Evolutionary conservation across 768 basidiomycete genomes (phyloP), one percentile per base, ranked within the genome.

Genomic region (Lactarius hatsudake): DNA sequence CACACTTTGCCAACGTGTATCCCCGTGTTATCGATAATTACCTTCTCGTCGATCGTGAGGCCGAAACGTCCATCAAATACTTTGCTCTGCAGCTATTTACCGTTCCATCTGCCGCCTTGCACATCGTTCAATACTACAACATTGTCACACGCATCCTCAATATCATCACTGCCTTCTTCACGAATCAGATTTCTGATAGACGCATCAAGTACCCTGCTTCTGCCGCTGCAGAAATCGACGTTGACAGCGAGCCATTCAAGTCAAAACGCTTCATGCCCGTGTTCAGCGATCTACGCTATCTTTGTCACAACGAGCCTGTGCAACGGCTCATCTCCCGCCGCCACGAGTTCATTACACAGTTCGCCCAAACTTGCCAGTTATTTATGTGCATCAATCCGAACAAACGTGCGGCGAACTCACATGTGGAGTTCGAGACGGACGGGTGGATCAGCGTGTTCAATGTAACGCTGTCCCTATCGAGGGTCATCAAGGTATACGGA

Each of bases 401-500:
- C 76, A 87, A 88, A 71, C 86, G 96, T 20, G 93, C 90, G 23
- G 86, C 82, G 6, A 83, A 85, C 34, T 89, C 81, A 61, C 97
- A 98, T 72, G 87, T 99, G 72, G 96, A 98, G 76, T 99, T 92
- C 78, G 97, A 99, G 79, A 90, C 91, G 36, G 97, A 99, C 71
- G 90, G 90, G 23, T 97, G 96, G 96, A 93, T 97, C 69, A 92
- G 89, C 72, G 93, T 97, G 17, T 98, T 98, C 78, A 95, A 96
- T 71, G 90, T 98, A 28, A 95, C 94, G 7, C 84, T 96, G 12
- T 95, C 93, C 40, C 79, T 99, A 30, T 90, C 91, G 7, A 87
- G 94, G 54, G 87, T 94, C 48, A 92, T 93, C 80, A 92, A 94
- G 74, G 89, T 89, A 1, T 93, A 94, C 68, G 96, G 95, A 7